Percentiles rank a stretch among this genome's conserved stretches.
These are phyloP conservation scores for Phytophthora tentaculata DNA, from an alignment of 352 stramenopile species.

Conservation along the genomic window DNA sequence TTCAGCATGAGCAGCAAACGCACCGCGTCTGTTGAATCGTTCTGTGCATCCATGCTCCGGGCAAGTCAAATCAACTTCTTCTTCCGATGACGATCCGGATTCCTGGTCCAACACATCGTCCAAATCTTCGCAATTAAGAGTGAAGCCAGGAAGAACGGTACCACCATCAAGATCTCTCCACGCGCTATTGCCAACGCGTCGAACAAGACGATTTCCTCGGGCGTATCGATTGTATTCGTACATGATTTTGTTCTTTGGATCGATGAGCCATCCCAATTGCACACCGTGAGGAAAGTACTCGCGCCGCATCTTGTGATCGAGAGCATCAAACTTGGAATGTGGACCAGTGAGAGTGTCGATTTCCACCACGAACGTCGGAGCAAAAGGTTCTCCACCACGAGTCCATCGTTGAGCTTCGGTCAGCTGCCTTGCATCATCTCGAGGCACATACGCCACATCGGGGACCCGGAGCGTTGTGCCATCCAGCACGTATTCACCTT, in stretches of 20 bases:
- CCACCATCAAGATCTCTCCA: background rate
- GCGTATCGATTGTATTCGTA: background rate
- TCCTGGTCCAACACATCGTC: constrained; percentile 25
- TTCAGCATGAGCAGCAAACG: constrained; percentile 1
- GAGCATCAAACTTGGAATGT: background rate
- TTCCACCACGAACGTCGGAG: background rate
- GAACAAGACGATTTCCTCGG: background rate
- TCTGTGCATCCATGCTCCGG: background rate
- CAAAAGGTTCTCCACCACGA: background rate
- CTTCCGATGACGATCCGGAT: constrained; percentile 31
- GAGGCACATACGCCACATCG: background rate
- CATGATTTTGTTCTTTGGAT: background rate
- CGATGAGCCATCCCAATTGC: background rate
- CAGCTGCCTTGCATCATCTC: background rate
- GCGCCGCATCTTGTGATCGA: background rate
- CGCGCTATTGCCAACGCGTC: background rate
- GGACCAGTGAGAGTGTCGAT: background rate
- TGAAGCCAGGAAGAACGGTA: constrained; percentile 1
- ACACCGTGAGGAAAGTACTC: background rate
- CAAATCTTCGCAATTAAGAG: constrained; percentile 24
- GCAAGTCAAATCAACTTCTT: constrained; percentile 17
- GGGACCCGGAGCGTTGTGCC: background rate
- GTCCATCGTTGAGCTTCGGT: background rate
- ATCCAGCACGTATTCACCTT: background rate
- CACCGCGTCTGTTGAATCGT: background rate